Base-by-base conservation (phyloP, 495 filamentous ascomycete genomes). In the Aspergillus haitiensis region DNA sequence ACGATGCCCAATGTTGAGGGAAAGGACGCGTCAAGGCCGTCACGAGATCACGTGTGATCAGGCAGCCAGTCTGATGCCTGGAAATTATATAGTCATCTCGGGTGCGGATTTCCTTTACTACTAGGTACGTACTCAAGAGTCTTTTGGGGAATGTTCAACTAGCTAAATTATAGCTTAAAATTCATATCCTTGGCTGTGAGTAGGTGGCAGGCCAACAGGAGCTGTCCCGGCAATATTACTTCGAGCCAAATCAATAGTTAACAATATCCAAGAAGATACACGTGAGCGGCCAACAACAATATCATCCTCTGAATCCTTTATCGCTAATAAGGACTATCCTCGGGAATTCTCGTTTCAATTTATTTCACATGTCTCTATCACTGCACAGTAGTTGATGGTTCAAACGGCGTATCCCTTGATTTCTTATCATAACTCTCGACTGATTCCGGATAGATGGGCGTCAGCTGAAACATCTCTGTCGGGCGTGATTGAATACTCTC, bases 1-100 rank as follows among this genome's bases (percentile, higher is more conserved):
- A 59, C 62, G 64, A 66, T 54, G 61, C 46, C 49, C 52, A 49
- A 46, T 62, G 52, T 61, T 55, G 55, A 53, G 27, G 39, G 44
- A 56, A 47, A 56, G 52, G 71, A 77, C 74, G 73, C 75, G 75
- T 77, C 67, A 51, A 59, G 56, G 55, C 62, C 55, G 72, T 75
- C 75, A 67, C 75, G 74, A 71, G 31, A 54, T 78, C 75, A 78
- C 72, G 75, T 78, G 75, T 12, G 13, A 13, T 9, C 32, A 68
- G 62, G 64, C 64, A 59, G 60, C 56, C 47, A 55, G 18, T 33
- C 52, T 55, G 52, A 31, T 61, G 58, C 59, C 58, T 61, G 51
- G 48, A 16, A 15, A 12, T 10, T 32, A 21, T 15, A 18, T n/a
- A 6, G n/a, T n/a, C 46, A 31, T 9, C 37, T 40, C 10, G 21